phyloP scores from a whole-genome alignment of 306 rosid species.

The Dalbergia cochinchinensis region DNA sequence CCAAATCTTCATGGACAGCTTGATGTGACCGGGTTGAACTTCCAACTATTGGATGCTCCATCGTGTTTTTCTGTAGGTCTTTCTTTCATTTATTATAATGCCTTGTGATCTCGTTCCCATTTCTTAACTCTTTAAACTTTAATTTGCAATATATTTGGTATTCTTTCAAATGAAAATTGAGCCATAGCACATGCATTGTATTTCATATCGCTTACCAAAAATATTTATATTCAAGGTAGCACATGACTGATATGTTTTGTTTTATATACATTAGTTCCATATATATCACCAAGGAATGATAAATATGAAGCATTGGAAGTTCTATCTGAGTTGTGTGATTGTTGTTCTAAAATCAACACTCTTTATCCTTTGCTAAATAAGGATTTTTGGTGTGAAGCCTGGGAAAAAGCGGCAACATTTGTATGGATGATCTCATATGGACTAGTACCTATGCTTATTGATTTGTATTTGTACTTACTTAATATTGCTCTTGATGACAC shows the following conservation, averaged over 20 bases:
- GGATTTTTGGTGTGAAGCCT: neutral
- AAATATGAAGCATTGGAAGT: constrained; percentile 25
- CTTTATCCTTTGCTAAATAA: constrained; percentile 23
- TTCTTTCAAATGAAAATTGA: constrained; percentile 7
- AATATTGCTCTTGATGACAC: constrained; percentile 14
- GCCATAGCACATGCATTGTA: neutral
- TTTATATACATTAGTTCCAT: constrained; percentile 16
- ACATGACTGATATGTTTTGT: neutral
- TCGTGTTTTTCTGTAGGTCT: constrained; percentile 85
- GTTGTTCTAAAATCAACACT: constrained; percentile 1
- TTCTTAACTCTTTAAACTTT: constrained; percentile 30
- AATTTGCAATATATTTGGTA: constrained; percentile 27
- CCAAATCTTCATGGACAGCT: constrained; percentile 93
- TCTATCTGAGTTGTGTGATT: neutral
- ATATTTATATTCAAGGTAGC: constrained; percentile 20
- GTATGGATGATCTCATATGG: neutral
- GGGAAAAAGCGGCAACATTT: constrained; percentile 15
- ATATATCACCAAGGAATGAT: constrained; percentile 30
- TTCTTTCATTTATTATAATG: constrained; percentile 39
- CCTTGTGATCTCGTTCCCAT: neutral
- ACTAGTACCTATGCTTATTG: constrained; percentile 16
- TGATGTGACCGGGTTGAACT: constrained; percentile 82
- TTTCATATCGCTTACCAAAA: constrained; percentile 38
- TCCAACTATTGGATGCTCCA: constrained; percentile 80
- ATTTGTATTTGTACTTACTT: constrained; percentile 20